These are phyloP conservation scores for Colletotrichum coccodes DNA, from an alignment of 2,329 filamentous ascomycete species.

Conservation along the genomic window DNA sequence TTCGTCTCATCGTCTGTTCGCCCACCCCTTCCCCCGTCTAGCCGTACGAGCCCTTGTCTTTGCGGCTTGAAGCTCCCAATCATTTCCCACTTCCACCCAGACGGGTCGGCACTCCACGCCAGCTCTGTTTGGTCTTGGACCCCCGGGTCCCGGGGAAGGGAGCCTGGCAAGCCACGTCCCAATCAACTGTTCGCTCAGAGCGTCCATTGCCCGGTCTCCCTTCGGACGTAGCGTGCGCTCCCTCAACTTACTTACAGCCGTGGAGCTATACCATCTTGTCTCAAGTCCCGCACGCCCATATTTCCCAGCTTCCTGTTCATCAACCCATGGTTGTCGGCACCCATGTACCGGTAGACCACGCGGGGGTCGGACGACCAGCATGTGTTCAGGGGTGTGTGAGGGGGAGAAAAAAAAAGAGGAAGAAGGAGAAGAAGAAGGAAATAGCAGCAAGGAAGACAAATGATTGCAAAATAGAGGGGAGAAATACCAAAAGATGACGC, in stretches of 20 bases:
- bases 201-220: slow-evolving; percentile 27
- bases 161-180: slow-evolving; percentile 20
- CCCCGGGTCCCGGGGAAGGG: slow-evolving; percentile 27
- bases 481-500: slow-evolving; percentile 20
- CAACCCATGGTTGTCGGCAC: slow-evolving; percentile 21
- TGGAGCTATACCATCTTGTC: slow-evolving; percentile 23
- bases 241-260: slow-evolving; percentile 21
- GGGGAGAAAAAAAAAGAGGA: not conserved
- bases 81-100: slow-evolving; percentile 31
- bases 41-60: slow-evolving; percentile 21
- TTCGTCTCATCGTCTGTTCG: slow-evolving; percentile 12
- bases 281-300: slow-evolving; percentile 28
- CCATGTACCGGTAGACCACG: slow-evolving; percentile 28
- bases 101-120: slow-evolving; percentile 34
- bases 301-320: slow-evolving; percentile 28
- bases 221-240: slow-evolving; percentile 19
- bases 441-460: not conserved
- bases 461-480: not conserved
- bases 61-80: slow-evolving; percentile 31
- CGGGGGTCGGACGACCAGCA: slow-evolving; percentile 20
- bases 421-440: slow-evolving; percentile 5
- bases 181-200: slow-evolving; percentile 21
- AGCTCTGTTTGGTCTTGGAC: slow-evolving; percentile 24
- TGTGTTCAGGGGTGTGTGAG: slow-evolving; percentile 15
- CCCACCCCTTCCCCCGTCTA: slow-evolving; percentile 10